Evolutionary conservation across 2,329 filamentous ascomycete species (phyloP).

Genomic region (Cytospora paraplurivora): DNA sequence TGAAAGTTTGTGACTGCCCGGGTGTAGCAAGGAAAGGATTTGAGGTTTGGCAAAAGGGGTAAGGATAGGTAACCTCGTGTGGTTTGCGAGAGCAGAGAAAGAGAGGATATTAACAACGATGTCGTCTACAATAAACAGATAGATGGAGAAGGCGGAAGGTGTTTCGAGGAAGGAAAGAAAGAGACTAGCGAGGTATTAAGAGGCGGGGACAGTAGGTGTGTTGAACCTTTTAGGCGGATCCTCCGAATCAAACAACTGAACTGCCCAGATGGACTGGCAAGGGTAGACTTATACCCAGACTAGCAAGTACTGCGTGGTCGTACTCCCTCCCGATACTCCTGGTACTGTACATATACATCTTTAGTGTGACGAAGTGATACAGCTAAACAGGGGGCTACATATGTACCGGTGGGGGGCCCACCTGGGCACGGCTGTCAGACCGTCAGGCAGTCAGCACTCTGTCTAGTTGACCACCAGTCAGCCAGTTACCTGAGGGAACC

Average conservation of each 20-base stretch:
- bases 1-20: neutral
- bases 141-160: neutral
- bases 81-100: neutral
- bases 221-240: neutral
- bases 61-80: too few relatives aligned
- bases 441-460: too few relatives aligned
- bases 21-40: neutral
- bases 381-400: too few relatives aligned
- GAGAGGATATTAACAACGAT: neutral
- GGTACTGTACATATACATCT: too few relatives aligned
- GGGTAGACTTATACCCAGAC: neutral
- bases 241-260: neutral
- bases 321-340: too few relatives aligned
- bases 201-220: neutral
- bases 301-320: too few relatives aligned
- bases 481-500: too few relatives aligned
- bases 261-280: neutral
- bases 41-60: neutral
- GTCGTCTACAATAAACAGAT: neutral
- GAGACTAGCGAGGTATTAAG: conserved; percentile 1
- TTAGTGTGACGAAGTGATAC: too few relatives aligned
- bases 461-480: too few relatives aligned
- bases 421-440: too few relatives aligned
- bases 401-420: too few relatives aligned
- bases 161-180: neutral